A percentile compares a stretch with the other conserved stretches of the same genome.
Evolutionary conservation across 176 grass and related monocot genomes (phyloP).

Genomic region (Triticum monococcum): DNA sequence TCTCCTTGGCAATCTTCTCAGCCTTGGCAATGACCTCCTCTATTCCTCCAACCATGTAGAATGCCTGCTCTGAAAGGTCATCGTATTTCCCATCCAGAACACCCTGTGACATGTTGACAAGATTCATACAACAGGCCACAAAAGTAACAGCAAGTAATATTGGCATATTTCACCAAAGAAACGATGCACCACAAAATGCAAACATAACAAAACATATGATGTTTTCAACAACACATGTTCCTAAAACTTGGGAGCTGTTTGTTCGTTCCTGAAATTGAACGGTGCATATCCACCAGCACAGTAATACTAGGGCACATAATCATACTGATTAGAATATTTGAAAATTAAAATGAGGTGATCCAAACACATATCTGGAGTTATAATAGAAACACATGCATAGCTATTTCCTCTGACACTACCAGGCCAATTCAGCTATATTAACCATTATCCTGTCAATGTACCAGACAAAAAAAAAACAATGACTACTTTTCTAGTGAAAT

Average conservation of each 20-base stretch:
- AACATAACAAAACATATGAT: background rate
- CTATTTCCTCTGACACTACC: background rate
- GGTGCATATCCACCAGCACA: background rate
- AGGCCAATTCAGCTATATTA: background rate
- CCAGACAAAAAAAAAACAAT: background rate
- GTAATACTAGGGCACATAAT: background rate
- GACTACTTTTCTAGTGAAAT: background rate
- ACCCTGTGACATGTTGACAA: slow-evolving; percentile 44
- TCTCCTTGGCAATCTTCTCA: slow-evolving; percentile 94
- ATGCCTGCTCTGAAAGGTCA: slow-evolving; percentile 85
- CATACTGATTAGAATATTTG: background rate
- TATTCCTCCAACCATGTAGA: slow-evolving; percentile 96
- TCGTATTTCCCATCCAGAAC: slow-evolving; percentile 92
- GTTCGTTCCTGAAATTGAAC: background rate
- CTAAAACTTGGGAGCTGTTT: background rate
- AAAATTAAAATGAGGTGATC: background rate
- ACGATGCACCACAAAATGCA: background rate
- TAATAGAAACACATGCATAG: background rate
- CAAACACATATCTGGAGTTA: background rate
- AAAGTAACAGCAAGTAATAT: background rate
- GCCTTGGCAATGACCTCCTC: slow-evolving; percentile 93
- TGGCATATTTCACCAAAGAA: background rate
- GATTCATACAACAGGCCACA: background rate
- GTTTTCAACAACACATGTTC: background rate
- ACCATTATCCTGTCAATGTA: background rate